Conservation (phyloP, 208 protist genomes). For the Angomonas ambiguus region DNA sequence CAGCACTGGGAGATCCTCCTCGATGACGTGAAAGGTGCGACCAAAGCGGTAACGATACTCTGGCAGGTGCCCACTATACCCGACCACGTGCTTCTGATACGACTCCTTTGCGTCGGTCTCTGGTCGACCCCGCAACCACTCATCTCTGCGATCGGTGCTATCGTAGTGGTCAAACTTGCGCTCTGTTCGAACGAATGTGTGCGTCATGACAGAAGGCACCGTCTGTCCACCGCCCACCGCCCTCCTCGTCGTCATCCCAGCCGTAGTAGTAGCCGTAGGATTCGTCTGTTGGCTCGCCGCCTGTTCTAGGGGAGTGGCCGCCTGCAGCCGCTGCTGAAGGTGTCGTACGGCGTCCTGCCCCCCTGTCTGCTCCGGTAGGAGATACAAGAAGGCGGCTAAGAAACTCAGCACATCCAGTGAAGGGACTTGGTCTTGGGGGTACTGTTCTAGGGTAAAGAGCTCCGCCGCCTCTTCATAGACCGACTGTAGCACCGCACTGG, state of each 20-base stretch:
- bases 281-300: too few species aligned
- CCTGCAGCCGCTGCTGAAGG: slow-evolving; percentile 10
- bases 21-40: slow-evolving; percentile 84
- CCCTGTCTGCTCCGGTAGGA: slow-evolving; percentile 15
- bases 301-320: slow-evolving; percentile 12
- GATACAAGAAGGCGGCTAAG: slow-evolving; percentile 27
- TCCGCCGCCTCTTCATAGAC: slow-evolving; percentile 42
- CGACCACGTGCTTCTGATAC: slow-evolving; percentile 63
- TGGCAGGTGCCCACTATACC: slow-evolving; percentile 80
- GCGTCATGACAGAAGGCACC: slow-evolving; percentile 25
- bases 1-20: slow-evolving; percentile 77
- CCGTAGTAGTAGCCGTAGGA: too few species aligned
- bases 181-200: slow-evolving; percentile 24
- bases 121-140: slow-evolving; percentile 67
- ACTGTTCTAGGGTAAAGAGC: slow-evolving; percentile 32
- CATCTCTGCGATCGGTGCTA: slow-evolving; percentile 58
- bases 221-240: not conserved
- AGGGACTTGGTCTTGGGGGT: slow-evolving; percentile 34
- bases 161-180: slow-evolving; percentile 63
- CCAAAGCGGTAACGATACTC: slow-evolving; percentile 75
- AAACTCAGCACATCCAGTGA: slow-evolving; percentile 26
- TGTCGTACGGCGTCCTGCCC: slow-evolving; percentile 10
- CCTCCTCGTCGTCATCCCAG: too few species aligned
- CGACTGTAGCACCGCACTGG: slow-evolving; percentile 19
- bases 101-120: slow-evolving; percentile 42